These are phyloP conservation scores for Botryotinia calthae DNA, from an alignment of 2,329 filamentous ascomycete genomes.

Conservation along the genomic window DNA sequence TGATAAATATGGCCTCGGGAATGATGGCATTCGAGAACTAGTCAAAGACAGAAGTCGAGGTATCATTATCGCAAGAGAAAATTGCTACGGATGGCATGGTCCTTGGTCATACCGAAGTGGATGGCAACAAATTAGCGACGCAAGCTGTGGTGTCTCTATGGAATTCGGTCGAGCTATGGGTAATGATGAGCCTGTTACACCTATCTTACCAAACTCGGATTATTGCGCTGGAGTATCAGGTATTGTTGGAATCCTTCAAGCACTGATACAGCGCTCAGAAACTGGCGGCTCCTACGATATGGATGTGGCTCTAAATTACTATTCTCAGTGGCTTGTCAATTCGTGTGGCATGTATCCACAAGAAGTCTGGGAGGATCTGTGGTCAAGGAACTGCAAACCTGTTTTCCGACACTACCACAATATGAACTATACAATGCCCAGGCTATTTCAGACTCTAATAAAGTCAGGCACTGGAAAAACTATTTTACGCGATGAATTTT, in stretches of 20 bases:
- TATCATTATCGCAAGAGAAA: conserved; percentile 40
- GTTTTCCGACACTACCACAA: not conserved
- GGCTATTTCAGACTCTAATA: not conserved
- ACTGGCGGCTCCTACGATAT: conserved; percentile 44
- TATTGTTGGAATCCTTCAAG: conserved; percentile 43
- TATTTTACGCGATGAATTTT: not conserved
- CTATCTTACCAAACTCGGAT: conserved; percentile 46
- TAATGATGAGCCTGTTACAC: conserved; percentile 45
- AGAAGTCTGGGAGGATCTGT: not conserved
- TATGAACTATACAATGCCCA: not conserved
- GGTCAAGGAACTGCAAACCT: not conserved
- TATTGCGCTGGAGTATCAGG: conserved; percentile 47
- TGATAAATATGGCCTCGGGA: conserved; percentile 42
- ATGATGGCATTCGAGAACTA: conserved; percentile 42
- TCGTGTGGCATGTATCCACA: conserved; percentile 31
- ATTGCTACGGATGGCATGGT: conserved; percentile 49
- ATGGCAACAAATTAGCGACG: conserved; percentile 49
- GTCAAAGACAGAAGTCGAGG: not conserved
- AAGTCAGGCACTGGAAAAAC: not conserved
- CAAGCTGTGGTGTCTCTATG: conserved; percentile 45
- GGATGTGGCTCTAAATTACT: conserved; percentile 46
- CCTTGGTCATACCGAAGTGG: conserved; percentile 46
- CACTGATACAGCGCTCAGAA: conserved; percentile 42
- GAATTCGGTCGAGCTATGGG: conserved; percentile 49
- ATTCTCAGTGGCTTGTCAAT: conserved; percentile 44